phyloP scores from a whole-genome alignment of 345 rosid species.

The Lepidium africanum region DNA sequence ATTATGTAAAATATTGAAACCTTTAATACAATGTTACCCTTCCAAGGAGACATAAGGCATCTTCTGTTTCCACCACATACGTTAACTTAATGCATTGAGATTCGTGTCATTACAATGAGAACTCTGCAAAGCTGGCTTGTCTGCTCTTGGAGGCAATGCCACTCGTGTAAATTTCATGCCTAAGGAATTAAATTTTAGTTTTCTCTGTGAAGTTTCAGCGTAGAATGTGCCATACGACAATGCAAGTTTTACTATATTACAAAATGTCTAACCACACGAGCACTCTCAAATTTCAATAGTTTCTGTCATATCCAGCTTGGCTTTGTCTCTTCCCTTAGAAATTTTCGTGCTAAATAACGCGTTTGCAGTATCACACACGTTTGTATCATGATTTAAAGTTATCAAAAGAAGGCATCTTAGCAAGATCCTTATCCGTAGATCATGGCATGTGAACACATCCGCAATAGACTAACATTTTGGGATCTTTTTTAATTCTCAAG shows the following conservation, averaged over 20 bases:
- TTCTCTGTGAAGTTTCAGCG: not conserved
- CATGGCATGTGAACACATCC: not conserved
- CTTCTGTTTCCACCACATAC: not conserved
- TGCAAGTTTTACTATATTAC: not conserved
- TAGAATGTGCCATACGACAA: not conserved
- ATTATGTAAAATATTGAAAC: not conserved
- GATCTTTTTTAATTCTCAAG: not conserved
- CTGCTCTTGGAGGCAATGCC: not conserved
- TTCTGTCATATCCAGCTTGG: constrained; percentile 5
- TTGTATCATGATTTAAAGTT: not conserved
- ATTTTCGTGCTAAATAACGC: not conserved
- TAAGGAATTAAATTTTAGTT: not conserved
- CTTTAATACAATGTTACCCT: not conserved
- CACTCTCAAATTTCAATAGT: not conserved
- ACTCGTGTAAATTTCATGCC: not conserved
- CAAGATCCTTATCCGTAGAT: not conserved
- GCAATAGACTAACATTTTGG: not conserved
- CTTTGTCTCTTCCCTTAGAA: not conserved
- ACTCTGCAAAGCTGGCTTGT: constrained; percentile 5
- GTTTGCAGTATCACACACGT: not conserved
- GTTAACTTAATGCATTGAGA: not conserved
- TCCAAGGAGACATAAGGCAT: not conserved
- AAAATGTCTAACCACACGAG: constrained; percentile 4
- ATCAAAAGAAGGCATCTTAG: not conserved
- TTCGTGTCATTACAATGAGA: not conserved